These are phyloP conservation scores for Fusarium sp. DNA, from an alignment of 2,329 filamentous ascomycete genomes.

Conservation along the genomic window DNA sequence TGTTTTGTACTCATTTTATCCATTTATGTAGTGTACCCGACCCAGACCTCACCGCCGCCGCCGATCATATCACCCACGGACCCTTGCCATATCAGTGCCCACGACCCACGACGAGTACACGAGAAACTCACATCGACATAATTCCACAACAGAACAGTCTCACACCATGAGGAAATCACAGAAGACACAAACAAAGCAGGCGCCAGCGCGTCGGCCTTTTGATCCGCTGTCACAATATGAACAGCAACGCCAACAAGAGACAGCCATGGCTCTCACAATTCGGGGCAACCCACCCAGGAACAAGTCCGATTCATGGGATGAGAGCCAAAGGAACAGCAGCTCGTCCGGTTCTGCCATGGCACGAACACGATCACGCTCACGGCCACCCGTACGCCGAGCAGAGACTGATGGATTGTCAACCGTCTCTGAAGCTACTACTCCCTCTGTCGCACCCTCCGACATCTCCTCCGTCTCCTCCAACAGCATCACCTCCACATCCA, in stretches of 20 bases:
- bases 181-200: conserved; percentile 24
- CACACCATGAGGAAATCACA: conserved; percentile 41
- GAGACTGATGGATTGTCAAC: conserved; percentile 46
- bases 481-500: conserved; percentile 13
- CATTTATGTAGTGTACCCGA: conserved; percentile 40
- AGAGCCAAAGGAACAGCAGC: conserved; percentile 31
- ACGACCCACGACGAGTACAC: conserved; percentile 28
- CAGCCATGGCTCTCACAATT: conserved; percentile 47
- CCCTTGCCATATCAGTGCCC: conserved; percentile 6
- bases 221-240: conserved; percentile 41
- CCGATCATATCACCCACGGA: conserved; percentile 32
- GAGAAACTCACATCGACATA: conserved; percentile 27
- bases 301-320: conserved; percentile 40
- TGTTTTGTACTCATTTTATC: conserved; percentile 18
- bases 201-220: conserved; percentile 32
- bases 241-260: conserved; percentile 42
- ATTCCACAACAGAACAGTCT: conserved; percentile 20
- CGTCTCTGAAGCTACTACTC: conserved; percentile 45
- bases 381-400: conserved; percentile 35
- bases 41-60: conserved; percentile 30
- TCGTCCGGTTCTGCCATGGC: conserved; percentile 30
- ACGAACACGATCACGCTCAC: conserved; percentile 42
- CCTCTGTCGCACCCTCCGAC: conserved; percentile 29
- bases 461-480: conserved; percentile 17
- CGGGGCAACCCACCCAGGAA: conserved; percentile 45